Base-by-base conservation (phyloP, 2,329 filamentous ascomycete species). In the Colletotrichum chlorophyti region DNA sequence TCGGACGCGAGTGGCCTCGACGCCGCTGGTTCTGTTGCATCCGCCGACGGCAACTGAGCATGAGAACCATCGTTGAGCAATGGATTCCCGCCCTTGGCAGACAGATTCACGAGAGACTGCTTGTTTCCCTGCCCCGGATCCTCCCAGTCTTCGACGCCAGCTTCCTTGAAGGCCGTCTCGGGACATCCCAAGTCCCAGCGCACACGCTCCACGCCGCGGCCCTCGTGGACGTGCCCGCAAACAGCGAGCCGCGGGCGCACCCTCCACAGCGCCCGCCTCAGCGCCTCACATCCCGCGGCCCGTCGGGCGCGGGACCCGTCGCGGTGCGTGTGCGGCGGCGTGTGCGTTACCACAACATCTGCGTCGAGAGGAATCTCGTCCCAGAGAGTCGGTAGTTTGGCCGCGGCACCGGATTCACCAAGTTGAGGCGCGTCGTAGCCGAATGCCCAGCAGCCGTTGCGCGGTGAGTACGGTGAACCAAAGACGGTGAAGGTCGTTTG, bases 221-320 rank as follows among this genome's bases (percentile, higher is more conserved):
- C 86, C 61, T 86, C 83, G 69, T 93, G 89, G 26, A 91, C 83
- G 70, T 93, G 90, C 1, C 90, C 90, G 66, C 87, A 92, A 15
- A 93, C 77, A 17, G 84, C 83, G 45, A 93, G 74, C 51, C 78
- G 76, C 5, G 90, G 90, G 34, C 86, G 78, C 3, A 89, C 81
- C 6, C 81, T 74, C 79, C 82, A 84, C 21, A 92, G 73, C 0
- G 81, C 79, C 48, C 76, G 74, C 8, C 81, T 73, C 12, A 93
- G 77, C 12, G 76, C 79, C 63, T 84, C 79, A 66, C 89, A 93
- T 2, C 90, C 90, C 21, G 74, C 72, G 3, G 75, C 70, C 31
- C 71, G 70, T 10, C 73, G 68, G 11, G 68, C 68, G 5, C 69
- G 68, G 3, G 62, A 64, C 63, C 79, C 75, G 63, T 92, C 89